Percentiles rank a stretch among this genome's conserved stretches.
Evolutionary conservation across 345 rosid genomes (phyloP).

Genomic region (Eucalyptus marginata): DNA sequence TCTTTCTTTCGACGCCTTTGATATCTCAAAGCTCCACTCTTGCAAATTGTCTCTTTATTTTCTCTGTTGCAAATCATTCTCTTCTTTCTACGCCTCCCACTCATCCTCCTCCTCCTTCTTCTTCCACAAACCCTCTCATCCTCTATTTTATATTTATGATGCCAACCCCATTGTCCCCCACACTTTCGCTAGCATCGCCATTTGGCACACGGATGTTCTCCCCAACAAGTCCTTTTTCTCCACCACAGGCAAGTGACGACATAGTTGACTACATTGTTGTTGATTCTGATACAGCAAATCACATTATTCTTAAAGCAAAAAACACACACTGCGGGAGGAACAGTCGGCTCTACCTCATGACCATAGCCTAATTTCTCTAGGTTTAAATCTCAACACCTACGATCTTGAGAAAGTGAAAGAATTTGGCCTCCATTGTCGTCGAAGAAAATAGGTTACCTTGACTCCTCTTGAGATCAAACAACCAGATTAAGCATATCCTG

Average conservation of each 20-base stretch:
- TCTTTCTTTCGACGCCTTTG: too few relatives aligned
- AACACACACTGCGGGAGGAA: neutral
- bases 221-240: neutral
- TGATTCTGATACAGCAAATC: neutral
- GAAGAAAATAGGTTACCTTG: neutral
- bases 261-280: neutral
- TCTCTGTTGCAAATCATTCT: too few relatives aligned
- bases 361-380: neutral
- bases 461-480: neutral
- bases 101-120: neutral
- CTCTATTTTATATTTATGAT: neutral
- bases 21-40: neutral
- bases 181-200: neutral
- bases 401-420: neutral
- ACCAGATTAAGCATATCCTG: neutral
- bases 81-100: neutral
- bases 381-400: neutral
- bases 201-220: neutral
- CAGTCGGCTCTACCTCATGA: neutral
- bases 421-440: neutral
- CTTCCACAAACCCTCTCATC: neutral
- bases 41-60: too few relatives aligned
- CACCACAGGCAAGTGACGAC: neutral
- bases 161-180: neutral
- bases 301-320: neutral